Base-by-base conservation (phyloP, 1,139 yeast species). In the Scheffersomyces titani region DNA sequence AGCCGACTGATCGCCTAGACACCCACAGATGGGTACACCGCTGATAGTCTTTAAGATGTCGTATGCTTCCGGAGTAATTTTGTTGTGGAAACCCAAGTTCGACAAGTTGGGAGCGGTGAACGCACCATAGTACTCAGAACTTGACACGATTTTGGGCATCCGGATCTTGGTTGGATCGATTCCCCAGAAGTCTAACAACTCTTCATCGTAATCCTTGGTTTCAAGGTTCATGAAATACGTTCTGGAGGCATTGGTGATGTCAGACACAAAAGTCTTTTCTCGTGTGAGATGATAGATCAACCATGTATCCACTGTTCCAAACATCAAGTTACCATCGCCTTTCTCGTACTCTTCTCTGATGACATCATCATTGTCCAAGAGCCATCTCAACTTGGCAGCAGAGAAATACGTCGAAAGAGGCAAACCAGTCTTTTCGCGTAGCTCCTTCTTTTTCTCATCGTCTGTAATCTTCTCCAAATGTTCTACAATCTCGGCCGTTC, bases 221-320 rank as follows among this genome's bases (percentile, higher is more conserved):
- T 85, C 86, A 64, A 93, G 82, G 75, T 92, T 89, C 94, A 93
- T 89, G 69, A 93, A 87, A 79, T 90, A 90, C 18, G 98, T 92
- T 72, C 98, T 84, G 51, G 94, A 87, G 9, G 98, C 98, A 72
- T 93, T 93, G 58, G 97, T 88, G 50, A 92, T 89, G 73, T 93
- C 98, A 1, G 97, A 87, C 53, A 90, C 89, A 71, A 85, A 91
- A 1, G 86, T 73, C 61, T 82, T 78, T 66, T 89, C 90, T 62
- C 86, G 85, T 49, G 97, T 90, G 71, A 93, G 78, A 69, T 92
- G 90, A 75, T 90, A 92, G 61, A 93, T 86, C 65, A 93, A 83
- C 98, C 98, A 93, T 45, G 97, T 87, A 74, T 93, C 98, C 55
- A 93, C 90, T 47, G 98, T 93, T 57, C 98, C 98, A 71, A 93